Percentiles rank a stretch among this genome's conserved stretches.
These are phyloP conservation scores for Metarhizium sp. DNA, from an alignment of 2,329 filamentous ascomycete species.

Conservation along the genomic window DNA sequence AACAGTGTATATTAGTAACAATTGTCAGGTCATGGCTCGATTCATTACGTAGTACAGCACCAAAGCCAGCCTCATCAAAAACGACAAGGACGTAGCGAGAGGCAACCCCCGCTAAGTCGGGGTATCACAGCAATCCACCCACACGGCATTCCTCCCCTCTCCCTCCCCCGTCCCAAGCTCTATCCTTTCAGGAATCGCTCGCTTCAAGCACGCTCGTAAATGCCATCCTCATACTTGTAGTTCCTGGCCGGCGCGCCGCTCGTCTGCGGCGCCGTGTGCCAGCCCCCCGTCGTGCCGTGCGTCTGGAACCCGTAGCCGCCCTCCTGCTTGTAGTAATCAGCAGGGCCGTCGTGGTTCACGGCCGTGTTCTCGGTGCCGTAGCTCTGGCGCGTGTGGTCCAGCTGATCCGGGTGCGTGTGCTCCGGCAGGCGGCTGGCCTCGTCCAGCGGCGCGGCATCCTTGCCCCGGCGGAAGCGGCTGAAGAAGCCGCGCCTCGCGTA, in stretches of 20 bases:
- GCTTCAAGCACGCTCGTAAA: slow-evolving; percentile 20
- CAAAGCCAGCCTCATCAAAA: too few relatives aligned
- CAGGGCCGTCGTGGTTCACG: slow-evolving; percentile 19
- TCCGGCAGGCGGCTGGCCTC: slow-evolving; percentile 25
- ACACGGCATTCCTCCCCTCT: too few relatives aligned
- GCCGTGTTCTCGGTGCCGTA: slow-evolving; percentile 29
- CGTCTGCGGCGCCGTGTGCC: slow-evolving; percentile 3
- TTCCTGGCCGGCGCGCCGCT: slow-evolving; percentile 11
- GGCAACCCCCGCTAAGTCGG: too few relatives aligned
- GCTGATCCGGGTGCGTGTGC: slow-evolving; percentile 30
- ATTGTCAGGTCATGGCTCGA: too few relatives aligned
- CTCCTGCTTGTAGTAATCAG: slow-evolving; percentile 17
- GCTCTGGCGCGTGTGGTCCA: slow-evolving; percentile 31
- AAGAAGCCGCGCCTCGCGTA: slow-evolving; percentile 25
- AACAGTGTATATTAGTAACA: too few relatives aligned
- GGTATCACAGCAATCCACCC: too few relatives aligned
- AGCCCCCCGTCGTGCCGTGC: background rate
- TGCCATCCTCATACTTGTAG: slow-evolving; percentile 28
- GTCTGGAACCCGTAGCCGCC: slow-evolving; percentile 15
- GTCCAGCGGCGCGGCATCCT: slow-evolving; percentile 10
- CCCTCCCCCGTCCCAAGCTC: background rate
- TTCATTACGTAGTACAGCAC: too few relatives aligned
- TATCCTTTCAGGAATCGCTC: background rate
- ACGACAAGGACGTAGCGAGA: too few relatives aligned
- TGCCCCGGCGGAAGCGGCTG: slow-evolving; percentile 22